Conservation (phyloP, 2,329 filamentous ascomycete species). For the Pseudogymnoascus sp. region DNA sequence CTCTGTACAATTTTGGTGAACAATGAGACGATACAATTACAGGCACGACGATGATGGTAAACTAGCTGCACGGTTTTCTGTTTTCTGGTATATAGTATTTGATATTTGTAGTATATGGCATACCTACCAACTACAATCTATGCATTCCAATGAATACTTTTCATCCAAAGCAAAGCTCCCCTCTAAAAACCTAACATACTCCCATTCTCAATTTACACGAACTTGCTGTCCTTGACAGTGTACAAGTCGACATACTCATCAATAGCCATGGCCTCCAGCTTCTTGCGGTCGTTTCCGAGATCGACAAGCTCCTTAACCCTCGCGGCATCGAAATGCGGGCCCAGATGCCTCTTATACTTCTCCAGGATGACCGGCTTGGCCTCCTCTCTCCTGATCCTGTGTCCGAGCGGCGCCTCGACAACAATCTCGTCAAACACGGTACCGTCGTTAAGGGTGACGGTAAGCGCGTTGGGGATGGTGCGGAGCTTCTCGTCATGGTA, state of each 20-base stretch:
- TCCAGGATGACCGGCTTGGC: slow-evolving; percentile 93
- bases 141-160: neutral
- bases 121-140: neutral
- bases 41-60: neutral
- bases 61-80: neutral
- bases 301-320: slow-evolving; percentile 77
- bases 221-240: slow-evolving; percentile 53
- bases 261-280: slow-evolving; percentile 71
- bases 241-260: slow-evolving; percentile 93
- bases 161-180: neutral
- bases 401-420: slow-evolving; percentile 89
- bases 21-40: neutral
- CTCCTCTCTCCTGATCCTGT: slow-evolving; percentile 84
- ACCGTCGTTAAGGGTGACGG: slow-evolving; percentile 89
- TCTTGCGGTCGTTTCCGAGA: slow-evolving; percentile 65
- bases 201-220: slow-evolving; percentile 30
- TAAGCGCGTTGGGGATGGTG: slow-evolving; percentile 95
- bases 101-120: slow-evolving; percentile 2
- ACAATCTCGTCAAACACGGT: slow-evolving; percentile 83
- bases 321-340: slow-evolving; percentile 68
- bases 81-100: neutral
- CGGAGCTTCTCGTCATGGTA: slow-evolving; percentile 92
- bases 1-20: neutral
- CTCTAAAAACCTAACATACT: neutral
- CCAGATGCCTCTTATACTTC: slow-evolving; percentile 91